Base-by-base conservation (phyloP, 495 filamentous ascomycete species). In the Lichenothelia convexa region DNA sequence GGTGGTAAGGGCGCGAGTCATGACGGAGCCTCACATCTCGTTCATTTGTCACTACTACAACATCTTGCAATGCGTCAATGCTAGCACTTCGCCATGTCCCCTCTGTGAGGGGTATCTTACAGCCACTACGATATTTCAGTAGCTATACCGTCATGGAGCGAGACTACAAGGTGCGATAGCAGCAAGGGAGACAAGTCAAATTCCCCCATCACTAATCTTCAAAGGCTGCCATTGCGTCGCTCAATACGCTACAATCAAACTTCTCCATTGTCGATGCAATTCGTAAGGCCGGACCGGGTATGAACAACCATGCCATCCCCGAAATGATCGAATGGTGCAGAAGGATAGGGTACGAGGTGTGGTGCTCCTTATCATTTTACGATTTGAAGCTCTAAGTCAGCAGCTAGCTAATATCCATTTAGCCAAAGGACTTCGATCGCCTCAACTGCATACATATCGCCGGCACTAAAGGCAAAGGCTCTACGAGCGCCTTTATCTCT, bases 401-500 rank as follows among this genome's bases (percentile, higher is more conserved):
- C 24, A 29, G 9, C 24, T 11, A 36, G 17, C 13, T 12, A 3
- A 15, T 11, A n/a, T 3, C 22, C 13, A 21, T 35, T 19, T n/a
- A 79, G 78, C 68, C 75, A n/a, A 64, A 61, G 17, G 84, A 93
- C 51, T 68, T 94, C 38, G 67, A 80, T 43, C 61, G 60, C 3
- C 58, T 94, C 23, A 85, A 84, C 44, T 62, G 73, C 21, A 59
- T 92, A 9, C 86, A 94, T 49, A 74, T 94, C 16, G 78, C 85
- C 9, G 86, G 86, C 26, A 93, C 85, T 9, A 94, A 94, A 61
- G 86, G 86, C 40, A 94, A 94, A 59, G 86, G 86, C 24, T 77
- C 73, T 37, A 80, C 76, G 11, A 79, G 75, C 46, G 72, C 78
- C 30, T 80, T 80, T 43, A 62, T 75, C 40, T 67, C 71, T 24